Percentiles rank a stretch among this genome's conserved stretches.
These are phyloP conservation scores for Metschnikowia matae DNA, from an alignment of 805 yeast genomes.

Conservation along the genomic window DNA sequence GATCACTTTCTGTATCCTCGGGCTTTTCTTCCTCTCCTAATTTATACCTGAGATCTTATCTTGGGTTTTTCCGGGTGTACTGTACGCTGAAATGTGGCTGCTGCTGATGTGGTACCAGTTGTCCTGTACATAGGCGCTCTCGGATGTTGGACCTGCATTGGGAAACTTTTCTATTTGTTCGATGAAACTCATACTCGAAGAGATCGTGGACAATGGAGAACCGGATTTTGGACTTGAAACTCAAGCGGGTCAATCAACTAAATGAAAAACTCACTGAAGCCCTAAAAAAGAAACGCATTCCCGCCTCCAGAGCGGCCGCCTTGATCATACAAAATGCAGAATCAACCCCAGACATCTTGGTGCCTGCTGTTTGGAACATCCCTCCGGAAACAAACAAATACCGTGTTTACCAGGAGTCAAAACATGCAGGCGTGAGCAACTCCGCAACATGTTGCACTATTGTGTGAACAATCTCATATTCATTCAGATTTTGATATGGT, in stretches of 20 bases:
- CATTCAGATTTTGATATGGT: too few relatives aligned
- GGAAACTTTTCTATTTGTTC: neutral
- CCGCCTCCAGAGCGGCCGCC: constrained; percentile 59
- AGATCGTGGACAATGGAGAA: constrained; percentile 16
- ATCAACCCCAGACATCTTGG: constrained; percentile 43
- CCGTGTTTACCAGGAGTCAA: constrained; percentile 19
- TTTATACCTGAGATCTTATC: neutral
- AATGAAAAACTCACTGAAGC: constrained; percentile 50
- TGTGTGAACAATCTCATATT: constrained; percentile 11
- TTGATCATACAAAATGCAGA: constrained; percentile 42
- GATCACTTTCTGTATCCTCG: constrained; percentile 66
- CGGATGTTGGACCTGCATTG: neutral
- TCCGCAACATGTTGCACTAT: constrained; percentile 30
- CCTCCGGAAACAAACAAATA: constrained; percentile 34
- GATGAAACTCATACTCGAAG: neutral
- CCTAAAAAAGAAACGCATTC: constrained; percentile 52
- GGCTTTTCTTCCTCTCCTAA: constrained; percentile 47
- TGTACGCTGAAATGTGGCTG: neutral
- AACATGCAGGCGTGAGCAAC: constrained; percentile 9
- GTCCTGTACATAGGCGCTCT: neutral
- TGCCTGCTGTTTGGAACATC: constrained; percentile 42
- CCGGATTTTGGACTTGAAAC: constrained; percentile 51
- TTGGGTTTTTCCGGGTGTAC: neutral
- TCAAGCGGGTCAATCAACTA: constrained; percentile 57
- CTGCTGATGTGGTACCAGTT: constrained; percentile 1